These are phyloP conservation scores for Tetrastigma voinierianum DNA, from an alignment of 164 flowering plant genomes.

Conservation along the genomic window DNA sequence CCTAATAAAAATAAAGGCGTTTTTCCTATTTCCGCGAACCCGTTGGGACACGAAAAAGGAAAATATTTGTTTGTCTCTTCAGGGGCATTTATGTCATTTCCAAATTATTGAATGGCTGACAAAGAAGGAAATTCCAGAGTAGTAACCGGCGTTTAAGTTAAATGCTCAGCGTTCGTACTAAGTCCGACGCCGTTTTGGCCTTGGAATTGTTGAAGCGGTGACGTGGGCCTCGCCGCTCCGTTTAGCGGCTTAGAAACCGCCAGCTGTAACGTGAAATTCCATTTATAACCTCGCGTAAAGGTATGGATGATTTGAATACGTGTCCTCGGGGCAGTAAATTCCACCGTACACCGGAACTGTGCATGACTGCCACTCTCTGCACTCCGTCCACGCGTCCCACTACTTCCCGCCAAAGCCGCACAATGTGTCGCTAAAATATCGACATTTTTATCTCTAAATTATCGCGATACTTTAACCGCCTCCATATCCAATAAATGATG, in stretches of 20 bases:
- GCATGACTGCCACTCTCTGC: background rate
- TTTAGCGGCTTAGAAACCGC: background rate
- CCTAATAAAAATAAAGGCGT: too few species aligned
- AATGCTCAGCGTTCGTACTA: too few species aligned
- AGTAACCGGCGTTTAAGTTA: too few species aligned
- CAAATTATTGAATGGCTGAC: too few species aligned
- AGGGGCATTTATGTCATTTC: too few species aligned
- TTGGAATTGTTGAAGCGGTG: background rate
- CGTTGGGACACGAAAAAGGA: too few species aligned
- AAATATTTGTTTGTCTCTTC: too few species aligned
- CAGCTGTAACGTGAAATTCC: slow-evolving; percentile 1
- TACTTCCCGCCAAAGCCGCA: background rate
- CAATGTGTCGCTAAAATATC: background rate
- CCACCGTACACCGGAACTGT: background rate
- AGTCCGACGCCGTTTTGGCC: too few species aligned
- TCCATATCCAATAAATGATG: too few species aligned
- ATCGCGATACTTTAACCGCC: background rate
- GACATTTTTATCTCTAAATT: background rate
- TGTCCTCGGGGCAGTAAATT: background rate
- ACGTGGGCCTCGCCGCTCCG: slow-evolving; percentile 6
- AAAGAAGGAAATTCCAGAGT: too few species aligned
- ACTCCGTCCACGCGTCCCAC: slow-evolving; percentile 2
- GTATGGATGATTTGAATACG: background rate
- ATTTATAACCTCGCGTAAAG: background rate
- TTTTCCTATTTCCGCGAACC: too few species aligned